Conservation (phyloP, 371 early-diverging fungal genomes). For the Vairimorpha ceranae region DNA sequence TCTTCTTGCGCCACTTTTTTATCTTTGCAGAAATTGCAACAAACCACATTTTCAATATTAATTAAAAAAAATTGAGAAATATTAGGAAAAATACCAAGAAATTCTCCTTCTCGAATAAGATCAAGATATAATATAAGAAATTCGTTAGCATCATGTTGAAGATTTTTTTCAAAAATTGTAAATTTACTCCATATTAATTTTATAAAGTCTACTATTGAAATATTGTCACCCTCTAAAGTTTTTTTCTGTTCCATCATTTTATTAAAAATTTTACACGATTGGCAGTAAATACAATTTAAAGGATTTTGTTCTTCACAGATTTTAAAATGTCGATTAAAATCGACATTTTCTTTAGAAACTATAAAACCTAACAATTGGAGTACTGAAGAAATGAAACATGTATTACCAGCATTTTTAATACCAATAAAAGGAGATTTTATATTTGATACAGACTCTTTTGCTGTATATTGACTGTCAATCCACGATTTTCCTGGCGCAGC, state of each 20-base stretch:
- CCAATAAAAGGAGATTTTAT: slow-evolving; percentile 37
- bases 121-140: slow-evolving; percentile 40
- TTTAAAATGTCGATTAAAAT: slow-evolving; percentile 40
- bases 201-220: slow-evolving; percentile 29
- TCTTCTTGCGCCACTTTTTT: not conserved
- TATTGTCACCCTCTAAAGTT: not conserved
- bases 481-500: not conserved
- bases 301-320: slow-evolving; percentile 45
- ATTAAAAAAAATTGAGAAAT: slow-evolving; percentile 35
- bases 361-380: slow-evolving; percentile 53
- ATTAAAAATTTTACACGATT: slow-evolving; percentile 47
- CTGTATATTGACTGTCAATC: not conserved
- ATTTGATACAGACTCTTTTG: not conserved
- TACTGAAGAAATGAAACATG: slow-evolving; percentile 60
- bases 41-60: slow-evolving; percentile 12
- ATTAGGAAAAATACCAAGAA: slow-evolving; percentile 26
- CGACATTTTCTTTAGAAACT: slow-evolving; percentile 10
- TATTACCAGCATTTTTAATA: slow-evolving; percentile 59
- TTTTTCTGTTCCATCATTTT: slow-evolving; percentile 7
- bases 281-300: slow-evolving; percentile 58
- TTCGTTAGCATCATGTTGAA: slow-evolving; percentile 61
- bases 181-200: slow-evolving; percentile 31
- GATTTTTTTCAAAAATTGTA: slow-evolving; percentile 40
- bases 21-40: slow-evolving; percentile 27
- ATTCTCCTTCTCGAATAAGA: slow-evolving; percentile 38